Evolutionary conservation across 1,284 basidiomycete genomes (phyloP), one percentile per base, ranked within the genome.

Genomic region (Spongispora temasekensis): DNA sequence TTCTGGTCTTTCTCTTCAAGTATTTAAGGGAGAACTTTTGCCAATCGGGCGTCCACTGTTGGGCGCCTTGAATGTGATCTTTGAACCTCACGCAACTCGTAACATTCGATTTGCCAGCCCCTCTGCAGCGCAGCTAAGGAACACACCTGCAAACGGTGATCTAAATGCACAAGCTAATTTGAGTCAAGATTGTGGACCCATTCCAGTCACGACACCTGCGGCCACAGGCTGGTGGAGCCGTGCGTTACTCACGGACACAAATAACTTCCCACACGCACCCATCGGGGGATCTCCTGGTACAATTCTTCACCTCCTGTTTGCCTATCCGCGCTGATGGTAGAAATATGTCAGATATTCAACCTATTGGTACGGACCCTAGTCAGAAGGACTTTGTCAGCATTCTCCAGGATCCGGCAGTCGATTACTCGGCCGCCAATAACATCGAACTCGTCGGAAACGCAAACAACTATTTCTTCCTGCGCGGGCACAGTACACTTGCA

Each of bases 181-280:
- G 0, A 55, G 50, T 5, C 25, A 51, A 10, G 27, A 42, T 5
- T 46, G 40, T 5, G 53, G 17, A 8, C 34, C 53, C 6, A 66
- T 66, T 15, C 64, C 64, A 4, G 19, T 30, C 31, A 65, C 61
- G 23, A 65, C 4, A 21, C 62, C 60, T 9, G 54, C 54, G 25
- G 57, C 64, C 19, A 62, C 61, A 1, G 64, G 61, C 3, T 65
- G 64, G 64, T 65, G 64, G 64, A 66, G 59, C 56, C 27, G 64
- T 25, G 21, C 55, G 10, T 1, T 3, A 0, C 1, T 51, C 40
- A 13, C 3, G 5, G 57, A 66, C 42, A 32, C n/a, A 0, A 65
- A 65, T 21, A 48, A 46, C 19, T 66, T 60, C 58, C 64, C 64
- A 13, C 61, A 52, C 12, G 51, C 17, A 3, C 21, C 28, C 1